Evolutionary conservation across 768 basidiomycete species (phyloP).

Genomic region (Mycena albidolilacea): DNA sequence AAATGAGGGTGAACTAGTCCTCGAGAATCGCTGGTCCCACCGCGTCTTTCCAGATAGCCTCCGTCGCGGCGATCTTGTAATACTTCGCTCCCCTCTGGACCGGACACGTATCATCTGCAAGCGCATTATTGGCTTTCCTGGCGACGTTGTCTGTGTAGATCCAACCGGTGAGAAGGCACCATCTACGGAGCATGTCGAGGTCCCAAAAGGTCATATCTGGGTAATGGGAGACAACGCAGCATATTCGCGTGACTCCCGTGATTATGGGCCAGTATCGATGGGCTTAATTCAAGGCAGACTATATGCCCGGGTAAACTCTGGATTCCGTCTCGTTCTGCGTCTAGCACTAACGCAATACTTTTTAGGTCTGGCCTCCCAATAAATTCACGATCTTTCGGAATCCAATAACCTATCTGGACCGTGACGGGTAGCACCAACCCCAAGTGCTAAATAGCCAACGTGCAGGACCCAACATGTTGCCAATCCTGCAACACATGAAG

Average conservation of each 20-base stretch:
- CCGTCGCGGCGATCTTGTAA: constrained; percentile 83
- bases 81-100: constrained; percentile 78
- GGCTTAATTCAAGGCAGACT: constrained; percentile 81
- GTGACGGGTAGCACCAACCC: neutral
- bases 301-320: constrained; percentile 69
- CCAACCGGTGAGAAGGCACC: constrained; percentile 79
- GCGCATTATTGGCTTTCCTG: constrained; percentile 90
- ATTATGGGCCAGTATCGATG: constrained; percentile 94
- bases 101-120: constrained; percentile 85
- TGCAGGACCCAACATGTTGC: neutral
- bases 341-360: constrained; percentile 15
- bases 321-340: neutral
- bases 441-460: neutral
- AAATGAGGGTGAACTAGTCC: constrained; percentile 68
- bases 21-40: constrained; percentile 74
- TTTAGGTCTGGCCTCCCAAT: constrained; percentile 61
- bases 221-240: constrained; percentile 90
- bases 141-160: constrained; percentile 91
- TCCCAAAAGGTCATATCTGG: constrained; percentile 94
- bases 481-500: neutral
- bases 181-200: constrained; percentile 78
- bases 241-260: constrained; percentile 88
- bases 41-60: constrained; percentile 66
- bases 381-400: constrained; percentile 59
- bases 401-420: constrained; percentile 58